phyloP scores from a whole-genome alignment of 1,284 basidiomycete species.

The Cutaneotrichosporon daszewskae region DNA sequence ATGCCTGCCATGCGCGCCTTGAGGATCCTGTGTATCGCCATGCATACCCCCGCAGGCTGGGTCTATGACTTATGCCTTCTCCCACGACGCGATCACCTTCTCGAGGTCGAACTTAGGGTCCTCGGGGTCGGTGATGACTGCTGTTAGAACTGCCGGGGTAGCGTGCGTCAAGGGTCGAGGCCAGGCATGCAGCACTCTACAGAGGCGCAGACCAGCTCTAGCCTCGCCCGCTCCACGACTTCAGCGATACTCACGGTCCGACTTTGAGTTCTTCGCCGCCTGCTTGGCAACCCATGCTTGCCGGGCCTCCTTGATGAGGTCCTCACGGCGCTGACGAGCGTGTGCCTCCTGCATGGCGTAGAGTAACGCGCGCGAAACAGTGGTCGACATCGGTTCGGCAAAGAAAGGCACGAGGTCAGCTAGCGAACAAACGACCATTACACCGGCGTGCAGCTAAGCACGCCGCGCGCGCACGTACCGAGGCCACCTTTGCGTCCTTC shows the following conservation, averaged over 20 bases:
- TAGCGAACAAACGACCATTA: no score
- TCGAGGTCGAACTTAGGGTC: slow-evolving; percentile 95
- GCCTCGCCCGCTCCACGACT: no score
- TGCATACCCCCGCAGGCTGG: slow-evolving; percentile 13
- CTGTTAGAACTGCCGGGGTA: no score
- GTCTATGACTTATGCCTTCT: slow-evolving; percentile 31
- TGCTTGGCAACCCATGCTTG: slow-evolving; percentile 81
- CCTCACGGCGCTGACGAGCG: slow-evolving; percentile 56
- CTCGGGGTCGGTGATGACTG: slow-evolving; percentile 87
- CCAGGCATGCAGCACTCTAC: no score
- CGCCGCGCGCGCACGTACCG: slow-evolving; percentile 27
- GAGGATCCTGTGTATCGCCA: slow-evolving; percentile 4
- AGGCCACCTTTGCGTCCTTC: slow-evolving; percentile 61
- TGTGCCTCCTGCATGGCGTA: slow-evolving; percentile 10
- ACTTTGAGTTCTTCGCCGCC: slow-evolving; percentile 33
- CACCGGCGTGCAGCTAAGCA: slow-evolving; percentile 4
- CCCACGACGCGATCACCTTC: slow-evolving; percentile 62
- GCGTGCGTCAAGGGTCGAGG: no score
- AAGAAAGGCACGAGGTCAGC: slow-evolving; percentile 1
- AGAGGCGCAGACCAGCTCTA: no score
- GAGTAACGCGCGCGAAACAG: neutral
- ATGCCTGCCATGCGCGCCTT: no score
- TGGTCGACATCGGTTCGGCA: no score
- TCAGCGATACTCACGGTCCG: slow-evolving; percentile 18
- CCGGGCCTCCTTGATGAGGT: slow-evolving; percentile 79